Base-by-base conservation (phyloP, 2,329 filamentous ascomycete genomes). In the Penicillium vulpinum region DNA sequence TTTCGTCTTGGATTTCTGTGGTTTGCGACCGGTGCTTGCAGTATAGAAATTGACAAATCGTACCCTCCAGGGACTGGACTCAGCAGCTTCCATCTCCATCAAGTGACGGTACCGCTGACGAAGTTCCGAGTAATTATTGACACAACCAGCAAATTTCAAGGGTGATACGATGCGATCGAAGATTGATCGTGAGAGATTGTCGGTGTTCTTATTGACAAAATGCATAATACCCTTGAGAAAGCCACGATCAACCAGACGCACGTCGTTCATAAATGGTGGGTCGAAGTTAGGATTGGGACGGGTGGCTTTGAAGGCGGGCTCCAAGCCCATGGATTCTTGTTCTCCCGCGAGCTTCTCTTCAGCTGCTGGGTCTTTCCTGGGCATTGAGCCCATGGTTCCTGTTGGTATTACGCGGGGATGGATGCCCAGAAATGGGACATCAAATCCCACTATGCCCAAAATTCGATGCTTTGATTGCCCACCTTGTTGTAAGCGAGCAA, bases 11-110 rank as follows among this genome's bases (percentile, higher is more conserved):
- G 40, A 26, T 81, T 57, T 85, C 81, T 4, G 56, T 8, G 59
- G 21, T 45, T 35, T 59, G 31, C 60, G 60, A 16, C 92, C 92
- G 10, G 88, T 88, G 62, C 89, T 92, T n/a, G 89, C 83, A 1
- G 92, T 96, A 70, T 93, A 96, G 71, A 96, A 96, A 70, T 96
- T 96, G 56, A 91, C 81, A 67, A 96, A 96, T 16, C 91, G 83
- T 11, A 94, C 62, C 54, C 70, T 57, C 67, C 64, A 54, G 51
- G 73, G 41, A 63, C 69, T 73, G 2, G 82, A 65, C 61, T 88
- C 85, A 5, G 86, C 78, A 67, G 90, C 87, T 69, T 96, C 91
- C 10, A 96, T 77, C 2, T 81, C 83, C 52, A 90, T 83, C 26
- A 96, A 76, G 40, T 77, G 83, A 24, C 81, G 80, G 73, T 96